These are phyloP conservation scores for Malania oleifera DNA, from an alignment of 164 flowering plant species.

Conservation along the genomic window DNA sequence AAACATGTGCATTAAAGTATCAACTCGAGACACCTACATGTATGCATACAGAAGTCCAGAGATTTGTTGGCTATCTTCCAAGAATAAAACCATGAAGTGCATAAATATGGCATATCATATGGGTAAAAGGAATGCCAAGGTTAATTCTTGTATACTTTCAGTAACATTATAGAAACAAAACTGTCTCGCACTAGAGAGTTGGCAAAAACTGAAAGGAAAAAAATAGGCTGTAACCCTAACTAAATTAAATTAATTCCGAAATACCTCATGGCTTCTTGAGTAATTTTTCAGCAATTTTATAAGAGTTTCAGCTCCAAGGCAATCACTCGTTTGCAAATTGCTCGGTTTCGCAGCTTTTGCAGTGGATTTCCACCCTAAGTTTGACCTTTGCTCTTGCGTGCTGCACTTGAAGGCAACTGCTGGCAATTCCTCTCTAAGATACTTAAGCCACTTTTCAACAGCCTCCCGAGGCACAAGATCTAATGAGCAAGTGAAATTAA, in stretches of 20 bases:
- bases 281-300: conserved; percentile 86
- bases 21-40: too few relatives aligned
- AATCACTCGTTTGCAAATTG: conserved; percentile 86
- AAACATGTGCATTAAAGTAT: too few relatives aligned
- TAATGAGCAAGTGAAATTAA: conserved; percentile 19
- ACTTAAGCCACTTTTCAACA: conserved; percentile 92
- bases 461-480: conserved; percentile 99
- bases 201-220: too few relatives aligned
- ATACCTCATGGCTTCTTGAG: conserved; percentile 92
- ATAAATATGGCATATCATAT: too few relatives aligned
- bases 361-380: conserved; percentile 80
- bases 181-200: too few relatives aligned
- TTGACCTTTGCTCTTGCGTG: conserved; percentile 88
- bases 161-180: too few relatives aligned
- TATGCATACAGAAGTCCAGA: too few relatives aligned
- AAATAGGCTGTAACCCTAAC: too few relatives aligned
- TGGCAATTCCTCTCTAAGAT: conserved; percentile 89
- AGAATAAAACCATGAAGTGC: too few relatives aligned
- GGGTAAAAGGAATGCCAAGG: too few relatives aligned
- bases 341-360: conserved; percentile 57
- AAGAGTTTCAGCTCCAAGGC: conserved; percentile 96
- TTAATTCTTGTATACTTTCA: too few relatives aligned
- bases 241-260: background rate
- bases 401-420: conserved; percentile 96
- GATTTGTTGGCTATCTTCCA: too few relatives aligned